Base-by-base conservation (phyloP, 2,329 filamentous ascomycete genomes). In the Penicillium occitanis region DNA sequence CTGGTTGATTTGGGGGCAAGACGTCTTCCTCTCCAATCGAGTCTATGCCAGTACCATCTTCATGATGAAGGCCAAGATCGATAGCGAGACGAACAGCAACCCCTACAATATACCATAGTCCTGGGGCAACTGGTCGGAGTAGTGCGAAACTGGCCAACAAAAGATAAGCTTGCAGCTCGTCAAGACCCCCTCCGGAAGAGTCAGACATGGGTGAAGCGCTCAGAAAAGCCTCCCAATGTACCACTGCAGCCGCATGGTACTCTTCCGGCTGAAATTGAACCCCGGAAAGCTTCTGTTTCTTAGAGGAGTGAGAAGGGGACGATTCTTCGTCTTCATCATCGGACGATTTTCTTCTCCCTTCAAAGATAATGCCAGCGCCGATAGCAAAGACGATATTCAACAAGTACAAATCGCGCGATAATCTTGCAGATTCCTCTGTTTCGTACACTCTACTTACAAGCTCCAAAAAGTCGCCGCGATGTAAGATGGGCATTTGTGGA, bases 351-450 rank as follows among this genome's bases (percentile, higher is more conserved):
- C 74, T 68, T 35, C 76, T 80, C 46, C 79, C 77, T 62, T 81
- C 91, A 71, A 97, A 88, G 70, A 97, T 96, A 71, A 97, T 96
- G 19, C 93, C 94, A 19, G 91, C 91, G 6, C 95, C 95, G 72
- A 98, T 97, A 14, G 94, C 94, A 80, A 96, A 98, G 28, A 98
- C 93, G 79, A 98, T 97, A 78, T 97, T 97, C 69, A 98, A 84
- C 81, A 96, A 87, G 79, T 97, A 98, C n/a, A 95, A 84, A 77
- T 97, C 93, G 63, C 90, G 86, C 4, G 92, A 87, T 1, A 90
- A 91, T 30, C 90, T 85, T 63, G 86, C 84, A 66, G 87, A 86
- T 57, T 87, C 84, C 22, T 90, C 87, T 0, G 87, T 85, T 4
- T 86, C 84, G 77, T 97, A 97, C 0, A 92, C 91, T 55, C 87